A percentile compares a stretch with the other conserved stretches of the same genome.
Conservation (phyloP, 208 protist species). For the Trypanosoma platydactyli region DNA sequence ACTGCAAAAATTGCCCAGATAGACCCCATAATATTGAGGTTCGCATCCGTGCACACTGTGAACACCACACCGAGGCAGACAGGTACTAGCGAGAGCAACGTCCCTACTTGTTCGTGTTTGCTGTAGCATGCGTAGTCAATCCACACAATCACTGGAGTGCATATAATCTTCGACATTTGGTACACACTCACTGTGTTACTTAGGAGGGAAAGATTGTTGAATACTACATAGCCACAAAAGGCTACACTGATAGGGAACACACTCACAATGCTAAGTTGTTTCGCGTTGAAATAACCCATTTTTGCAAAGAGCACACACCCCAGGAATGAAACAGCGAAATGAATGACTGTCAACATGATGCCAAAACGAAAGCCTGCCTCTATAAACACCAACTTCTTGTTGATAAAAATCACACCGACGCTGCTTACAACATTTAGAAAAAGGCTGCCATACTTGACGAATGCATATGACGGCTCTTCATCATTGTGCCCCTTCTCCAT, state of each 20-base stretch:
- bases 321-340: slow-evolving; percentile 68
- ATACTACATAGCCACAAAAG: slow-evolving; percentile 86
- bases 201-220: slow-evolving; percentile 87
- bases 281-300: slow-evolving; percentile 36
- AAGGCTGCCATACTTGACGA: slow-evolving; percentile 36
- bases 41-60: slow-evolving; percentile 66
- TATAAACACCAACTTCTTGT: slow-evolving; percentile 67
- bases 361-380: slow-evolving; percentile 63
- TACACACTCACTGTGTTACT: slow-evolving; percentile 85
- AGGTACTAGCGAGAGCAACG: slow-evolving; percentile 64
- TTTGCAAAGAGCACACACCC: slow-evolving; percentile 58
- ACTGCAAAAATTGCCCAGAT: slow-evolving; percentile 70
- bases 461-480: neutral
- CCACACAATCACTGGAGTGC: slow-evolving; percentile 75
- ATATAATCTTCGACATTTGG: slow-evolving; percentile 84
- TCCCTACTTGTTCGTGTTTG: slow-evolving; percentile 43
- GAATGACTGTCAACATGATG: slow-evolving; percentile 67
- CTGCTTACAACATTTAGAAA: slow-evolving; percentile 69
- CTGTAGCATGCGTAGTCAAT: slow-evolving; percentile 58
- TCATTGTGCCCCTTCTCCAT: neutral
- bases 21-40: slow-evolving; percentile 57
- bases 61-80: slow-evolving; percentile 75
- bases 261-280: slow-evolving; percentile 33
- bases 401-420: slow-evolving; percentile 74
- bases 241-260: slow-evolving; percentile 69